phyloP scores from a whole-genome alignment of 2,329 filamentous ascomycete species.

The Penicillium sp. region DNA sequence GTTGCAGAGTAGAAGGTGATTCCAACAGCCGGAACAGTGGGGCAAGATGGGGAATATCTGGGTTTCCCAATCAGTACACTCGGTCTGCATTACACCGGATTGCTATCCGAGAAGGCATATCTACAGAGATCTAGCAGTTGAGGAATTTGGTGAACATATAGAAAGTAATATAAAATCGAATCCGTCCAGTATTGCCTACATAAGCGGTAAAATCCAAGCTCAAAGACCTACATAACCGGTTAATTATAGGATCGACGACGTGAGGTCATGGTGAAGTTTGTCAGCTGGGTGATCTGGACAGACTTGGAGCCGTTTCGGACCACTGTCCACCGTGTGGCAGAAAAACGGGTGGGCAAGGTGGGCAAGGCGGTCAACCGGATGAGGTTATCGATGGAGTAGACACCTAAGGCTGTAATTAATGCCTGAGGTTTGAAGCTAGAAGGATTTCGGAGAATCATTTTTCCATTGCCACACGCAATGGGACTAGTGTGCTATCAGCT shows the following conservation, averaged over 20 bases:
- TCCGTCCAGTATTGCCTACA: not conserved
- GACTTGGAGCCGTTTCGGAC: constrained; percentile 24
- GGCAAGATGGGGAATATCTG: constrained; percentile 20
- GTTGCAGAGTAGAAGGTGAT: constrained; percentile 6
- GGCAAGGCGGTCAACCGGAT: constrained; percentile 8
- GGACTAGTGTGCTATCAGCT: constrained; percentile 28
- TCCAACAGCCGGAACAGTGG: constrained; percentile 25
- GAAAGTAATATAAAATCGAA: not conserved
- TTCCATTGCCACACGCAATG: constrained; percentile 3
- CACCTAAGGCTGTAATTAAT: not conserved
- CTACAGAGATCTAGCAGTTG: not conserved
- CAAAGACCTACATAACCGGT: constrained; percentile 4
- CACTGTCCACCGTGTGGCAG: constrained; percentile 30
- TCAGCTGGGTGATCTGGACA: constrained; percentile 14
- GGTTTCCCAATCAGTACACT: constrained; percentile 32
- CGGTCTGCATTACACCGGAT: constrained; percentile 29
- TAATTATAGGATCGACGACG: not conserved
- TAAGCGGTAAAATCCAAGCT: not conserved
- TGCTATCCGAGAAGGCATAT: not conserved
- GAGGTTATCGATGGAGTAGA: constrained; percentile 1
- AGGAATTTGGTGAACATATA: not conserved
- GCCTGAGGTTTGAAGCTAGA: not conserved
- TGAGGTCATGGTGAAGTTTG: constrained; percentile 25
- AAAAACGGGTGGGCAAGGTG: not conserved
- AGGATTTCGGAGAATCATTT: not conserved